Evolutionary conservation across 1,284 basidiomycete species (phyloP).

Genomic region (Boletellus deceptivus): DNA sequence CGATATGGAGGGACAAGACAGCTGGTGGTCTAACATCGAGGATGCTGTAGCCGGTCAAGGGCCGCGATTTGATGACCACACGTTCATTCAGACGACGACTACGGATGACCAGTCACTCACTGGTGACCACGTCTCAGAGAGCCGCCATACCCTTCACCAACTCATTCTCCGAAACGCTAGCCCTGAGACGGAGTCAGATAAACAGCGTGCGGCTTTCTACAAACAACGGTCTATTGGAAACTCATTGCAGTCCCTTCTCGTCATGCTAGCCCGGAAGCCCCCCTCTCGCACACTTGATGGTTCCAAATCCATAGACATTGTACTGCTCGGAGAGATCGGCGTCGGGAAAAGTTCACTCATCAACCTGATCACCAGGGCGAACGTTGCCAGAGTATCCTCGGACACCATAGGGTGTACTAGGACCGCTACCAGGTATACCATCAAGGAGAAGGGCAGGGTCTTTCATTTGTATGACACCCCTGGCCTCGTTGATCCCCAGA

Average conservation of each 20-base stretch:
- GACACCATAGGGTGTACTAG: slow-evolving; percentile 25
- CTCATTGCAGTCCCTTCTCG: slow-evolving; percentile 18
- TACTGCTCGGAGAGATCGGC: slow-evolving; percentile 27
- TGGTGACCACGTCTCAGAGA: slow-evolving; percentile 7
- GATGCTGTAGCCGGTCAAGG: slow-evolving; percentile 8
- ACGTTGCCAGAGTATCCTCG: slow-evolving; percentile 22
- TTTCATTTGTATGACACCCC: slow-evolving; percentile 39
- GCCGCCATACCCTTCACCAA: slow-evolving; percentile 10
- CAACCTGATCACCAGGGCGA: slow-evolving; percentile 18
- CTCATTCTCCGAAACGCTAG: slow-evolving; percentile 17
- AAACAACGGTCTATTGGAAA: slow-evolving; percentile 8
- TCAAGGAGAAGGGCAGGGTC: slow-evolving; percentile 14
- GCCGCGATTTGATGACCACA: slow-evolving; percentile 17
- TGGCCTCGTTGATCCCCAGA: slow-evolving; percentile 39
- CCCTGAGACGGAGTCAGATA: slow-evolving; percentile 4
- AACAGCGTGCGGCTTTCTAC: slow-evolving; percentile 6
- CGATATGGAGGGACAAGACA: slow-evolving; percentile 11
- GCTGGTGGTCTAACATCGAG: slow-evolving; percentile 21
- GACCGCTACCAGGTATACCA: slow-evolving; percentile 9
- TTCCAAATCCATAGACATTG: slow-evolving; percentile 12
- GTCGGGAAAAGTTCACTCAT: slow-evolving; percentile 33
- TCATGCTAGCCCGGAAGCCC: slow-evolving; percentile 7
- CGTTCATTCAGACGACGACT: slow-evolving; percentile 15
- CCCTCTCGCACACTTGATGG: not conserved
- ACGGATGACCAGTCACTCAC: not conserved